Evolutionary conservation across 371 early-diverging fungal genomes (phyloP).

Genomic region (Chytridiales sp.): DNA sequence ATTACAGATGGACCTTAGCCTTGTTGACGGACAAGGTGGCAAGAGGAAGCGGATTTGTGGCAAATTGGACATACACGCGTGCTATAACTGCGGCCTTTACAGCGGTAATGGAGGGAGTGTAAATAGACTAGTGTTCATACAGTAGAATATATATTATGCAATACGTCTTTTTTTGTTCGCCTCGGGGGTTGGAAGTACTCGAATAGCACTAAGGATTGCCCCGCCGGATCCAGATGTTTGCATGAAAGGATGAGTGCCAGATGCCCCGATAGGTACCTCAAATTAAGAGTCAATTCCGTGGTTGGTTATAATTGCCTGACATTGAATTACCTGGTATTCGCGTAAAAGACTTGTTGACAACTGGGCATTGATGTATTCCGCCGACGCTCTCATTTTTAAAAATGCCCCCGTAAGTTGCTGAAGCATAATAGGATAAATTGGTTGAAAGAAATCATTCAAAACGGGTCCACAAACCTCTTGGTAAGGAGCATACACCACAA

Average conservation of each 20-base stretch:
- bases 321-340: conserved; percentile 77
- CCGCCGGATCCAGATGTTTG: conserved; percentile 84
- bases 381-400: conserved; percentile 67
- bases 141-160: no score
- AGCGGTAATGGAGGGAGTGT: no score
- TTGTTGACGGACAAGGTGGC: no score
- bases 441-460: not conserved
- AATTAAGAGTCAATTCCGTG: not conserved
- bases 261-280: conserved; percentile 29
- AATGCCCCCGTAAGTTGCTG: conserved; percentile 64
- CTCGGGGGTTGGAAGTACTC: conserved; percentile 41
- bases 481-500: conserved; percentile 77
- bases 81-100: no score
- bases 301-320: not conserved
- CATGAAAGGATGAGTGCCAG: conserved; percentile 94
- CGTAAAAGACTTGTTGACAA: conserved; percentile 87
- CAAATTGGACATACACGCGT: no score
- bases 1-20: no score
- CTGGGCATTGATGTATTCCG: conserved; percentile 73
- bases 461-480: conserved; percentile 63
- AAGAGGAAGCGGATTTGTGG: no score
- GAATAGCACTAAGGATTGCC: conserved; percentile 70
- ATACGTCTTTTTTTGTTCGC: no score
- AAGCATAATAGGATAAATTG: not conserved
- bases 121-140: no score